Percentiles rank a stretch among this genome's conserved stretches.
phyloP scores from a whole-genome alignment of 1,284 basidiomycete genomes.

The Cryptococcus sp. region DNA sequence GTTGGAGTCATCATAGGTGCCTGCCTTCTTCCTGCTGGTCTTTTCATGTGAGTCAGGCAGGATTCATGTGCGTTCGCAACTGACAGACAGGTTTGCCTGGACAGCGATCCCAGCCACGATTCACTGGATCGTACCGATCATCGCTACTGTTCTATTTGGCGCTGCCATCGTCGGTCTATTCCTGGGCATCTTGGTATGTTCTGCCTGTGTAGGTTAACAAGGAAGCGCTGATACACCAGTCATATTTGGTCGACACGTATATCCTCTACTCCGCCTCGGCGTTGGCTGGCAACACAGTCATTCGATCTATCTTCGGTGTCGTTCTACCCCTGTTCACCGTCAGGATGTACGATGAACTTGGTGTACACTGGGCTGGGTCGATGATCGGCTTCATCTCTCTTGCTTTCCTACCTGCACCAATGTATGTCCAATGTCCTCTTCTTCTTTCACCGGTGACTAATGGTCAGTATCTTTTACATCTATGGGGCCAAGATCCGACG shows the following conservation, averaged over 20 bases:
- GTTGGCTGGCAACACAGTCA: constrained; percentile 63
- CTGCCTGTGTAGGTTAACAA: too few species aligned
- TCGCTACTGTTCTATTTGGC: constrained; percentile 61
- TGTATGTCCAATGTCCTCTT: constrained; percentile 3
- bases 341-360: constrained; percentile 52
- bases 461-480: constrained; percentile 17
- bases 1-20: constrained; percentile 58
- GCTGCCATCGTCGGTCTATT: constrained; percentile 29
- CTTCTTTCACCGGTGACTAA: not conserved
- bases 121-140: constrained; percentile 61
- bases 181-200: constrained; percentile 18
- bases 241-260: constrained; percentile 63
- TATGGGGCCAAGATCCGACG: constrained; percentile 23
- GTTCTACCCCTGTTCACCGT: constrained; percentile 57
- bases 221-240: constrained; percentile 11
- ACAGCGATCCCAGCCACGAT: constrained; percentile 54
- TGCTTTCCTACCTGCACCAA: constrained; percentile 14
- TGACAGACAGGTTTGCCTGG: constrained; percentile 46
- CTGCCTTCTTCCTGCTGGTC: constrained; percentile 54
- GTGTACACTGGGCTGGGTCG: constrained; percentile 56
- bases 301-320: constrained; percentile 59
- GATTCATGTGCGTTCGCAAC: not conserved
- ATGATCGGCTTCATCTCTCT: constrained; percentile 29
- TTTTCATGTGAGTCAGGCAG: not conserved
- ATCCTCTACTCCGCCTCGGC: constrained; percentile 53